Percentiles rank a stretch among this genome's conserved stretches.
phyloP scores from a whole-genome alignment of 139 green algal species.

The Chlorella sp. region DNA sequence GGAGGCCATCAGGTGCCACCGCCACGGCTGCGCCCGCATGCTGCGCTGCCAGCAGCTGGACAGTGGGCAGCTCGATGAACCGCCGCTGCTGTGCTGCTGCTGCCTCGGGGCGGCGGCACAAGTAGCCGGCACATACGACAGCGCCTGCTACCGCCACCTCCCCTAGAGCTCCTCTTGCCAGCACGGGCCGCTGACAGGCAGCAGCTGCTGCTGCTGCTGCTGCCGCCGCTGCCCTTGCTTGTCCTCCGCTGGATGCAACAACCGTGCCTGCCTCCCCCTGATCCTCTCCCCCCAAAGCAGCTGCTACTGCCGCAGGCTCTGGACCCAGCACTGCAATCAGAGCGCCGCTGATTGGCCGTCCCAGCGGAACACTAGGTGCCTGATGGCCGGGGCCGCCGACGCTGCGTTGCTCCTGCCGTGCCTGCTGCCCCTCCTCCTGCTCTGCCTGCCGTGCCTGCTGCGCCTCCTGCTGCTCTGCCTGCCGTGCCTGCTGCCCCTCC shows the following conservation, averaged over 20 bases:
- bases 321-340: conserved; percentile 4
- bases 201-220: not conserved
- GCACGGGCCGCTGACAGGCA: not conserved
- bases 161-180: conserved; percentile 23
- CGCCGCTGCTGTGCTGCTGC: not conserved
- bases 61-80: conserved; percentile 11
- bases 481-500: not conserved
- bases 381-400: conserved; percentile 33
- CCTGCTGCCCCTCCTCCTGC: not conserved
- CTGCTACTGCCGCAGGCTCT: not conserved
- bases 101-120: not conserved
- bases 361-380: conserved; percentile 21
- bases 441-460: not conserved
- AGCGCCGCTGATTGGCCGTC: conserved; percentile 30
- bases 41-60: not conserved
- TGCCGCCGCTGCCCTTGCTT: not conserved
- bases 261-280: not conserved
- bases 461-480: conserved; percentile 33
- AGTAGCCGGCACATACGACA: conserved; percentile 58
- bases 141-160: conserved; percentile 57
- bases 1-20: not conserved
- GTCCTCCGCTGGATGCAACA: not conserved
- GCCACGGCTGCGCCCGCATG: not conserved
- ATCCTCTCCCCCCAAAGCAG: not conserved
- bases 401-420: not conserved